Evolutionary conservation across 805 yeast species (phyloP).

Genomic region (Kurtzmaniella cleridarum): DNA sequence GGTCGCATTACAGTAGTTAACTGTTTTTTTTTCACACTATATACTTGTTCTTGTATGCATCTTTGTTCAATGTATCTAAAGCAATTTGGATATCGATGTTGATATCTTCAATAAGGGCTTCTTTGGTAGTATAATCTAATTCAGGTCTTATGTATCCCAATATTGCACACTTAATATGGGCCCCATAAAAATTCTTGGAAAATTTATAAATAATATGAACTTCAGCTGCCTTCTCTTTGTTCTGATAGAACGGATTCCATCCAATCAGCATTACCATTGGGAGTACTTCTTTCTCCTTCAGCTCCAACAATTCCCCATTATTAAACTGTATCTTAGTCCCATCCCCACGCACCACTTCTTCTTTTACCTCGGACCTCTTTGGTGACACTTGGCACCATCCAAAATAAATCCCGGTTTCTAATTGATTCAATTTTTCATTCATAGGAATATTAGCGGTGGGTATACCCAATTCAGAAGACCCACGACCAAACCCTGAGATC

Average conservation of each 20-base stretch:
- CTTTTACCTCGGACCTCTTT: conserved; percentile 10
- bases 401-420: conserved; percentile 81
- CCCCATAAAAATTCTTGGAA: conserved; percentile 71
- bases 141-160: conserved; percentile 93
- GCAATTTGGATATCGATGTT: conserved; percentile 74
- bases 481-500: conserved; percentile 89
- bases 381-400: conserved; percentile 56
- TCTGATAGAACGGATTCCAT: conserved; percentile 88
- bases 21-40: not conserved
- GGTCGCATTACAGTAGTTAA: too few species aligned
- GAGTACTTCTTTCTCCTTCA: conserved; percentile 40
- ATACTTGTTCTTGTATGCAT: conserved; percentile 10
- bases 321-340: conserved; percentile 42
- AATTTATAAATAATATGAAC: conserved; percentile 81
- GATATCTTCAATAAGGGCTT: conserved; percentile 82
- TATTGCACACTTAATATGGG: conserved; percentile 58
- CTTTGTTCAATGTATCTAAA: conserved; percentile 32
- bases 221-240: conserved; percentile 78
- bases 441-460: conserved; percentile 92
- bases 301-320: conserved; percentile 49
- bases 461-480: conserved; percentile 86
- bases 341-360: conserved; percentile 12
- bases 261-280: conserved; percentile 97
- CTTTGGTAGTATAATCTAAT: conserved; percentile 73
- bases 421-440: conserved; percentile 34